Evolutionary conservation across 257 asterid species (phyloP).

Genomic region (Nyctanthes arbortristis): DNA sequence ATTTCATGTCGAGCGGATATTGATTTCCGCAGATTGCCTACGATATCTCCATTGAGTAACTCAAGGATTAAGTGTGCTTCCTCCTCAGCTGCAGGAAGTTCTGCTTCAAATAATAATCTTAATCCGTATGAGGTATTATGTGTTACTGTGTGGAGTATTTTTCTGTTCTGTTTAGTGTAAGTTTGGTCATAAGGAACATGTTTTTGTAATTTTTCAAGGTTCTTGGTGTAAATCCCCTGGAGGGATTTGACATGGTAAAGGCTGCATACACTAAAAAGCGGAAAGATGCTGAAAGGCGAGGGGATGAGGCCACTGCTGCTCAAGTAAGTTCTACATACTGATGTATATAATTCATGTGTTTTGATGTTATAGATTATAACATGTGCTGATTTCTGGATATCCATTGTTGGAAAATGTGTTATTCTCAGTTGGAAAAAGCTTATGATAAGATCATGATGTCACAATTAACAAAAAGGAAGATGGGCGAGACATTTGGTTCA

Average conservation of each 20-base stretch:
- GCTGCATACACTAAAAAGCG: conserved; percentile 67
- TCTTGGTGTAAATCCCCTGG: conserved; percentile 84
- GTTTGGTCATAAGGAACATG: neutral
- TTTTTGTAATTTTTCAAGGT: conserved; percentile 40
- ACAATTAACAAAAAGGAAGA: conserved; percentile 75
- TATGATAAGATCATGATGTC: conserved; percentile 95
- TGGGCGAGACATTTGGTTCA: conserved; percentile 84
- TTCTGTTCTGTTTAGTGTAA: neutral
- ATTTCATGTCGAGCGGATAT: no score
- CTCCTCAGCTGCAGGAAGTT: conserved; percentile 76
- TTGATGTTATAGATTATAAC: neutral
- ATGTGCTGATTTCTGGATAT: conserved; percentile 17
- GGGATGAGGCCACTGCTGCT: conserved; percentile 71
- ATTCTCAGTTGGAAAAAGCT: conserved; percentile 81
- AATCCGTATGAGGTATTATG: conserved; percentile 83
- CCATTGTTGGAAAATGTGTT: conserved; percentile 18
- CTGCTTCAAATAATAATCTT: conserved; percentile 59
- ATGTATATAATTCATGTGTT: neutral
- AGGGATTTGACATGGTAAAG: conserved; percentile 85
- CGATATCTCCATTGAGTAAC: conserved; percentile 32
- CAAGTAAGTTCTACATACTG: conserved; percentile 42
- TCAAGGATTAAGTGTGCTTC: conserved; percentile 53
- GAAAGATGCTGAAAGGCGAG: conserved; percentile 90
- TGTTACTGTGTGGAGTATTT: neutral
- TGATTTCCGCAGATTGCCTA: conserved; percentile 44